These are phyloP conservation scores for Copromyces sp. DNA, from an alignment of 495 filamentous ascomycete species.

Conservation along the genomic window DNA sequence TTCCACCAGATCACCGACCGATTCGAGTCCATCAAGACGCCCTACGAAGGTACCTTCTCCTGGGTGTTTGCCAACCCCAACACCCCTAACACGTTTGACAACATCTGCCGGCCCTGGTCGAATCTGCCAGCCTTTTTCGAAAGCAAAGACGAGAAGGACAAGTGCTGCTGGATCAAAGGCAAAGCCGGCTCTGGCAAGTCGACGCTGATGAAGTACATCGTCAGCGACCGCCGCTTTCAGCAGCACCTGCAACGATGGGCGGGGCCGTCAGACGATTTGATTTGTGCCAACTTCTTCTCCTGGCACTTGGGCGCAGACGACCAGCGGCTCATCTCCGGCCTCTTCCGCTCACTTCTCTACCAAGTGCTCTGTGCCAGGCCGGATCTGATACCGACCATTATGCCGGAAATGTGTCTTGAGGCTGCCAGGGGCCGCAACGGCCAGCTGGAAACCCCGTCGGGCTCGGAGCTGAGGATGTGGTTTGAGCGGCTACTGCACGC, in stretches of 20 bases:
- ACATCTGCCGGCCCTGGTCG: background rate
- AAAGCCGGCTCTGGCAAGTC: background rate
- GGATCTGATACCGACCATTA: background rate
- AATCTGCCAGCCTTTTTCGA: background rate
- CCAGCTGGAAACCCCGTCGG: background rate
- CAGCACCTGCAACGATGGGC: background rate
- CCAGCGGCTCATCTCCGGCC: background rate
- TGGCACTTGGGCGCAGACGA: background rate
- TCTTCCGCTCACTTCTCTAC: background rate
- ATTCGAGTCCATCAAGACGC: background rate
- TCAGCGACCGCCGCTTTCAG: background rate
- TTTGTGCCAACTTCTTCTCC: background rate
- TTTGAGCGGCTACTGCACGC: background rate
- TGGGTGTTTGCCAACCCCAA: background rate
- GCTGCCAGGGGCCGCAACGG: background rate
- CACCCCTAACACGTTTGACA: background rate
- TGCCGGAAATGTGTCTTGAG: background rate
- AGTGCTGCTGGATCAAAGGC: background rate
- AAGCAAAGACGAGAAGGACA: background rate
- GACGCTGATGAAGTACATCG: background rate
- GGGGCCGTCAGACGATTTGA: background rate
- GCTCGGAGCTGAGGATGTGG: background rate
- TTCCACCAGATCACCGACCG: background rate
- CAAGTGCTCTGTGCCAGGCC: background rate
- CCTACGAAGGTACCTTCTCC: background rate